Evolutionary conservation across 2,329 filamentous ascomycete species (phyloP).

Genomic region (Zymoseptoria brevis): DNA sequence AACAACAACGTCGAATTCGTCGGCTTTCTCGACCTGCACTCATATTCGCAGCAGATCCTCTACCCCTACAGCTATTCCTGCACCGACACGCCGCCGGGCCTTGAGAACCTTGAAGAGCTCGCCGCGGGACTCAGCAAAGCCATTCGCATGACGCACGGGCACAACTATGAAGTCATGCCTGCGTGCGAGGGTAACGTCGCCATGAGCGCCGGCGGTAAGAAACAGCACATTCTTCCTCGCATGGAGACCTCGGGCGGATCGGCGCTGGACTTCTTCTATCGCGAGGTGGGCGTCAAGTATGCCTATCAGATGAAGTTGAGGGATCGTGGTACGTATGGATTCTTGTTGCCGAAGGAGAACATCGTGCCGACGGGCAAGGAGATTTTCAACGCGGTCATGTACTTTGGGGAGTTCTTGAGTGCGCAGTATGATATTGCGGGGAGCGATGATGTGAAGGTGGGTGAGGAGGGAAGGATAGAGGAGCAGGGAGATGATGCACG

Average conservation of each 20-base stretch:
- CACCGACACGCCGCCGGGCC: slow-evolving; percentile 64
- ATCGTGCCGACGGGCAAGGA: slow-evolving; percentile 89
- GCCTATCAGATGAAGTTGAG: slow-evolving; percentile 91
- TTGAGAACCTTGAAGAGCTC: slow-evolving; percentile 88
- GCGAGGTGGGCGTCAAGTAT: slow-evolving; percentile 71
- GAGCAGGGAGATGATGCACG: background rate
- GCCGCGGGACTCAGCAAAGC: slow-evolving; percentile 82
- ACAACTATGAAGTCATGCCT: slow-evolving; percentile 55
- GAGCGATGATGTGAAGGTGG: slow-evolving; percentile 1
- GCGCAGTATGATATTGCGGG: slow-evolving; percentile 31
- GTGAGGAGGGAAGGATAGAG: slow-evolving; percentile 3
- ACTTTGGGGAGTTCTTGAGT: slow-evolving; percentile 72
- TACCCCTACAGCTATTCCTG: slow-evolving; percentile 91
- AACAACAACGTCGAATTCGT: slow-evolving; percentile 66
- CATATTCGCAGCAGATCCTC: slow-evolving; percentile 88
- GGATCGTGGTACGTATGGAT: slow-evolving; percentile 90
- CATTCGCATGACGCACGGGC: slow-evolving; percentile 72
- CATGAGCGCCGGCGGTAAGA: slow-evolving; percentile 27
- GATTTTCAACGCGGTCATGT: slow-evolving; percentile 71
- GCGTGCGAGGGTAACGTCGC: slow-evolving; percentile 75
- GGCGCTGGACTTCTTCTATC: slow-evolving; percentile 91
- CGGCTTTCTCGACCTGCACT: slow-evolving; percentile 85
- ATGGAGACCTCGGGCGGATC: slow-evolving; percentile 75
- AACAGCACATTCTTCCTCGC: slow-evolving; percentile 38
- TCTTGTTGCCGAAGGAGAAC: slow-evolving; percentile 75